Percentiles rank a stretch among this genome's conserved stretches.
Evolutionary conservation across 768 basidiomycete species (phyloP).

Genomic region (Termitomyces sp.): DNA sequence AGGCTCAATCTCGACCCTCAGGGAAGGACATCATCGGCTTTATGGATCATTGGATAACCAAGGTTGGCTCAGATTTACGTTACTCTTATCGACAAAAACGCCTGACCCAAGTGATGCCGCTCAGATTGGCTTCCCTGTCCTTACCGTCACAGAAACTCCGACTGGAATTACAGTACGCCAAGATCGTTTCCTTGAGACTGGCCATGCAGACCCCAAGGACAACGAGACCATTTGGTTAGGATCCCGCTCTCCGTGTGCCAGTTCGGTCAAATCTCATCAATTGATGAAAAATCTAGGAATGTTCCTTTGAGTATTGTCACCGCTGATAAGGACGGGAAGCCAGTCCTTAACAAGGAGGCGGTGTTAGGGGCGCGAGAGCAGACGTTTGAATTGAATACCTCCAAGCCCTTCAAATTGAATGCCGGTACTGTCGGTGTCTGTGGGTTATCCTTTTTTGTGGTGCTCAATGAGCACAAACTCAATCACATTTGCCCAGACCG

Average conservation of each 20-base stretch:
- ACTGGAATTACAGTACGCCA: slow-evolving; percentile 79
- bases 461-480: neutral
- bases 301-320: slow-evolving; percentile 76
- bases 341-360: slow-evolving; percentile 52
- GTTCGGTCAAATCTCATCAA: neutral
- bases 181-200: slow-evolving; percentile 89
- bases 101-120: slow-evolving; percentile 27
- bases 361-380: slow-evolving; percentile 69
- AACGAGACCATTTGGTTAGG: slow-evolving; percentile 85
- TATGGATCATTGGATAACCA: slow-evolving; percentile 91
- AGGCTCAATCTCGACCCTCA: slow-evolving; percentile 12
- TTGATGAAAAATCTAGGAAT: slow-evolving; percentile 43
- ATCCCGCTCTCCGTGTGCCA: neutral
- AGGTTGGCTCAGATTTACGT: slow-evolving; percentile 34
- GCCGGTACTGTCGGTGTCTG: slow-evolving; percentile 87
- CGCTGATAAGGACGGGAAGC: slow-evolving; percentile 53
- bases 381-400: slow-evolving; percentile 67
- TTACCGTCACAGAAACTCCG: slow-evolving; percentile 76
- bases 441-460: slow-evolving; percentile 34
- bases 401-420: slow-evolving; percentile 84
- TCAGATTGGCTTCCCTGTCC: slow-evolving; percentile 78
- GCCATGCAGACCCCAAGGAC: slow-evolving; percentile 72
- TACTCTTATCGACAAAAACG: neutral
- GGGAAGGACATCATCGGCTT: slow-evolving; percentile 69
- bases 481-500: slow-evolving; percentile 49